Evolutionary conservation across 106 monocot genomes (phyloP), one percentile per base, ranked within the genome.

Genomic region (Dioscorea zingiberensis): DNA sequence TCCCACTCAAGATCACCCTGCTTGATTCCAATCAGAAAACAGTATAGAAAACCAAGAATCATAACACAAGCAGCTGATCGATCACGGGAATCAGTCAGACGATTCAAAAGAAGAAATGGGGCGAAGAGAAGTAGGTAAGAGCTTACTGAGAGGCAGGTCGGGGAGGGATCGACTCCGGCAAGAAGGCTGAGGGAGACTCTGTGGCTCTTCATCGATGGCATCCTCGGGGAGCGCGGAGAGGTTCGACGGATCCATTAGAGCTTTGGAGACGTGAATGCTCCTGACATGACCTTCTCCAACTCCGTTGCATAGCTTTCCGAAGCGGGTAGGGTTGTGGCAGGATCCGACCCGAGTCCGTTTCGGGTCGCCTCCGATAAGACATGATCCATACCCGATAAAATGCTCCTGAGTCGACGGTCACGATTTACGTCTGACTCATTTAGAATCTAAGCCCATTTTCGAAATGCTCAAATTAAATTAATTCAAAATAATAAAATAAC

Each of bases 61-160:
- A 23, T 23, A 23, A 21, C 9, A 4, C 5, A 22, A 25, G 23
- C 25, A 21, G 13, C 25, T 58, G 19, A 17, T 8, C 22, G 13
- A 28, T 3, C 27, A 14, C 23, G 14, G n/a, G 1, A 17, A 17
- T 7, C 15, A 55, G 17, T 11, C 44, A 25, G 10, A 28, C 18
- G 15, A 54, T 44, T 7, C 3, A 27, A 67, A n/a, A 67, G 3
- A 55, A 26, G 22, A 55, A 29, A 55, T 18, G 13, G 16, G 17
- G 22, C 26, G 48, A 21, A 68, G n/a, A 25, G n/a, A 68, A 14
- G 19, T 45, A 1, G 3, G 16, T 8, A 22, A 2, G 47, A 13
- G 13, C 55, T 69, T 29, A 69, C 69, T 69, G 69, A 6, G 56
- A 55, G 11, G 69, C 69, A 15, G 56, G 69, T 21, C 69, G 69